Conservation (phyloP, 1,284 basidiomycete genomes). For the Cryptococcus sp. region DNA sequence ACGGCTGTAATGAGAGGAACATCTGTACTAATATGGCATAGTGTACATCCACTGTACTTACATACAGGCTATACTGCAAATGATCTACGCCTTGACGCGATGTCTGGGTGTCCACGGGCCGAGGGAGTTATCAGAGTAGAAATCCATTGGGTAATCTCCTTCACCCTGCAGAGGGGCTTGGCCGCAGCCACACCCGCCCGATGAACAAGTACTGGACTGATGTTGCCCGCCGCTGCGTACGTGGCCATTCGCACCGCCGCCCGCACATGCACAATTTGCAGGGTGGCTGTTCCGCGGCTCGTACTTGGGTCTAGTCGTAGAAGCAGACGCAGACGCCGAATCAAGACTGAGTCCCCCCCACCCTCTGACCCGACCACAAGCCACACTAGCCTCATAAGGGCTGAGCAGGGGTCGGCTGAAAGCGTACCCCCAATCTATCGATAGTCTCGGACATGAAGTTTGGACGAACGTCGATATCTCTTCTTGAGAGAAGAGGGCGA, state of each 20-base stretch:
- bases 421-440: slow-evolving; percentile 98
- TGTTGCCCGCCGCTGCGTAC: not conserved
- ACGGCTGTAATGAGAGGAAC: too few species aligned
- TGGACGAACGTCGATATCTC: slow-evolving; percentile 88
- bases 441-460: slow-evolving; percentile 91
- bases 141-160: slow-evolving; percentile 88
- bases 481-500: slow-evolving; percentile 72
- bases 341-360: slow-evolving; percentile 47
- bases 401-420: slow-evolving; percentile 86
- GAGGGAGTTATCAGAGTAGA: slow-evolving; percentile 64
- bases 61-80: not conserved
- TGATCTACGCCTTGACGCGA: slow-evolving; percentile 9
- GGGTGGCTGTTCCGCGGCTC: too few species aligned
- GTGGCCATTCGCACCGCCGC: slow-evolving; percentile 46
- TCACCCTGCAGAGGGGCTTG: slow-evolving; percentile 14
- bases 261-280: not conserved
- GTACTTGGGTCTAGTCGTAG: too few species aligned
- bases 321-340: slow-evolving; percentile 19
- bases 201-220: not conserved
- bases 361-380: slow-evolving; percentile 67
- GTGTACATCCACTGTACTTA: not conserved
- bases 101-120: slow-evolving; percentile 55
- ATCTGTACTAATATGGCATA: not conserved
- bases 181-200: not conserved
- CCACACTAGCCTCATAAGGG: slow-evolving; percentile 92